A percentile compares a stretch with the other conserved stretches of the same genome.
Evolutionary conservation across 306 rosid genomes (phyloP).

Genomic region (Ammopiptanthus mongolicus): DNA sequence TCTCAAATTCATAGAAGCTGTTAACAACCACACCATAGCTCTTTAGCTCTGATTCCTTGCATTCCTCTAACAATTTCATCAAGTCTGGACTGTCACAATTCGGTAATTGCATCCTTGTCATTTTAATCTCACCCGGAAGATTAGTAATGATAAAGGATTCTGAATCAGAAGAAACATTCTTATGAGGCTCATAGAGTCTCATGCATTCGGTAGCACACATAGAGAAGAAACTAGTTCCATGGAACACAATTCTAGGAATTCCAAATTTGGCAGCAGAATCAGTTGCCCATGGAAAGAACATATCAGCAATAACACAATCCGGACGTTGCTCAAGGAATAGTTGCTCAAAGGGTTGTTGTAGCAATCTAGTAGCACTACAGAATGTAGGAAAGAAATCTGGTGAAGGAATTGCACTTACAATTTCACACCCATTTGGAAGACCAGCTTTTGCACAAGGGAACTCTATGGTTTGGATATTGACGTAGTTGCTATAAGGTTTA

Average conservation of each 20-base stretch:
- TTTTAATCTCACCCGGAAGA: background rate
- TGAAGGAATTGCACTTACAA: background rate
- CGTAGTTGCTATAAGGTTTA: background rate
- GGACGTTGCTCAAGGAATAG: background rate
- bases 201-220: background rate
- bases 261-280: background rate
- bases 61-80: background rate
- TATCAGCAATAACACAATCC: constrained; percentile 4
- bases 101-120: background rate
- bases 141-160: background rate
- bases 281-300: background rate
- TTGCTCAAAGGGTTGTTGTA: constrained; percentile 25
- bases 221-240: background rate
- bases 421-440: constrained; percentile 36
- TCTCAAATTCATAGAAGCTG: constrained; percentile 50
- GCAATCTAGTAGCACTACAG: constrained; percentile 5
- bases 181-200: background rate
- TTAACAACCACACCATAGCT: constrained; percentile 40
- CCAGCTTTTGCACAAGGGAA: constrained; percentile 26
- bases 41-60: background rate
- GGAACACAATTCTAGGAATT: background rate
- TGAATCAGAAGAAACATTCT: background rate
- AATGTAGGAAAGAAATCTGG: background rate
- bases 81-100: background rate
- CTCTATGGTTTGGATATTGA: background rate